These are phyloP conservation scores for Penicillium sp. DNA, from an alignment of 2,329 filamentous ascomycete species.

Conservation along the genomic window DNA sequence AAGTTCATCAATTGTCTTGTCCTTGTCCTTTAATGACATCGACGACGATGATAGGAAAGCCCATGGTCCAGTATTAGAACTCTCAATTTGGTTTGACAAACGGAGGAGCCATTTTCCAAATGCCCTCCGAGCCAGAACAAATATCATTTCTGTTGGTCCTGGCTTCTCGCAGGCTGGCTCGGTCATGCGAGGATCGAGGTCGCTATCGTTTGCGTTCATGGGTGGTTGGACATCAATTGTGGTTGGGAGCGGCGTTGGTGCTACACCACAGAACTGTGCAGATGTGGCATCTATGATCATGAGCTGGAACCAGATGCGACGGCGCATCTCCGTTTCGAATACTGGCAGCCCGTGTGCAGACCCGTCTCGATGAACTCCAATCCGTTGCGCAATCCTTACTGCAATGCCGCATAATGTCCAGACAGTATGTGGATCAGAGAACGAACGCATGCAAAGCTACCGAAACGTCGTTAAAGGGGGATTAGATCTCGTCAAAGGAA, in stretches of 20 bases:
- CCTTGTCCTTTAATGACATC: constrained; percentile 20
- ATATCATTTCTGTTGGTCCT: constrained; percentile 48
- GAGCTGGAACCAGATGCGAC: constrained; percentile 30
- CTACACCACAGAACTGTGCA: constrained; percentile 20
- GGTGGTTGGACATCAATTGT: constrained; percentile 25
- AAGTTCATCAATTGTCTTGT: constrained; percentile 32
- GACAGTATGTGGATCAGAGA: constrained; percentile 47
- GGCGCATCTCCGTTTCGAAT: constrained; percentile 45
- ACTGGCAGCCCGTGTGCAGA: constrained; percentile 43
- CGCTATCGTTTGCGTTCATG: constrained; percentile 44
- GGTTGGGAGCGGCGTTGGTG: constrained; percentile 10
- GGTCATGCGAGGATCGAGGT: constrained; percentile 43
- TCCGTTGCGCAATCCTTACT: constrained; percentile 46
- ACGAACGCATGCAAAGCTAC: constrained; percentile 33
- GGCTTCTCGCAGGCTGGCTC: constrained; percentile 40
- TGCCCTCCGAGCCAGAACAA: constrained; percentile 33
- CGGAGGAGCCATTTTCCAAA: constrained; percentile 29
- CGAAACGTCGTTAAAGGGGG: background rate
- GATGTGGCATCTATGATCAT: constrained; percentile 24
- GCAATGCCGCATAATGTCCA: constrained; percentile 52
- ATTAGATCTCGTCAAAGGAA: background rate
- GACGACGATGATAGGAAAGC: constrained; percentile 18
- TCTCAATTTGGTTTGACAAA: constrained; percentile 12
- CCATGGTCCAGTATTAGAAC: constrained; percentile 18
- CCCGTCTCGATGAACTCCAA: constrained; percentile 51